Base-by-base conservation (phyloP, 257 asterid species). In the Gynochthodes officinalis region DNA sequence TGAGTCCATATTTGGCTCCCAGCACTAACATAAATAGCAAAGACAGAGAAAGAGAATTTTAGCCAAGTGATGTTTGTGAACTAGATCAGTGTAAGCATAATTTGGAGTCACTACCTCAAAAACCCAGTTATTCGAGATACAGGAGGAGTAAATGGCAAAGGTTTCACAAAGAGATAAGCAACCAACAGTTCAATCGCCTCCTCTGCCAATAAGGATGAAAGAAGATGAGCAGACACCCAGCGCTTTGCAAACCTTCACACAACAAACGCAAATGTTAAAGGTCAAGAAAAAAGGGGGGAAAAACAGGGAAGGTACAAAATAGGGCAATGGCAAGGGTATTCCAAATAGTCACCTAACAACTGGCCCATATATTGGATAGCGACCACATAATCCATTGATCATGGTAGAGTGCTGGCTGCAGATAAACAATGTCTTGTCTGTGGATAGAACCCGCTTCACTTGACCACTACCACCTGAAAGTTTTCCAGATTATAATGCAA, bases 181-280 rank as follows among this genome's bases (percentile, higher is more conserved):
- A 90, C 99, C 89, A 95, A 78, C 79, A 95, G 84, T 83, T 95
- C 99, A 83, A 92, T 84, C 25, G 96, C 93, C 84, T 92, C 99
- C 81, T 90, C 98, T 27, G 85, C 59, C 80, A 95, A 85, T 76
- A 81, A 73, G 46, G 86, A 75, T 25, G 99, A 95, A 49, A 95
- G 87, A 46, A 95, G 86, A 82, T 95, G 99, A 57, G 97, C 96
- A 69, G 97, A 86, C 48, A 92, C 90, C 99, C 99, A 95, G 54
- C 99, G 96, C 83, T 95, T 95, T 33, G 97, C 98, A 82, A 95
- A 92, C 91, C 99, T 90, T 75, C 64, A 77, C 21, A 33, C 44
- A 66, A 50, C 64, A 64, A 73, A 52, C 6, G 30, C 23, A 59
- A 65, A 13, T 8, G 52, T 21, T 62, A 73, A 33, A 23, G 67